phyloP scores from a whole-genome alignment of 1,284 basidiomycete species.

The Boletus subluridellus region DNA sequence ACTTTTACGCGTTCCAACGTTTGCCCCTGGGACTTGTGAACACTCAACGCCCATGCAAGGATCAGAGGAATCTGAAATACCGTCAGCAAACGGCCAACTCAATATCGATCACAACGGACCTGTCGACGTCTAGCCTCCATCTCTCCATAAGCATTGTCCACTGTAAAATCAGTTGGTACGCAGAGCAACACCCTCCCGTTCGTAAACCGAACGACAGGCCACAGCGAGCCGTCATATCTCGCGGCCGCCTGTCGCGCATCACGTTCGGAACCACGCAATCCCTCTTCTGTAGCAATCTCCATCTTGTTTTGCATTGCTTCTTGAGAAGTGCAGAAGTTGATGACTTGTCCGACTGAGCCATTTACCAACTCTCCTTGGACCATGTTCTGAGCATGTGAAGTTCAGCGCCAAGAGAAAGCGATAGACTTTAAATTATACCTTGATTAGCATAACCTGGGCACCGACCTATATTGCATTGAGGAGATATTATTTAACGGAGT shows the following conservation, averaged over 20 bases:
- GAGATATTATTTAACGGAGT: neutral
- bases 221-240: conserved; percentile 35
- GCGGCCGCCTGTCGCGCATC: conserved; percentile 15
- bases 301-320: conserved; percentile 45
- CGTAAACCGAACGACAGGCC: conserved; percentile 59
- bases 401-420: neutral
- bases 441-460: conserved; percentile 75
- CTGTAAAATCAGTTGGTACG: conserved; percentile 53
- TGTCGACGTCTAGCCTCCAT: conserved; percentile 54
- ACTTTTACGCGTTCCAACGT: conserved; percentile 76
- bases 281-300: conserved; percentile 38
- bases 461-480: conserved; percentile 27
- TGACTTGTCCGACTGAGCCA: conserved; percentile 80
- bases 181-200: conserved; percentile 45
- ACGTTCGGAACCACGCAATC: conserved; percentile 32
- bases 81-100: neutral
- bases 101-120: conserved; percentile 31
- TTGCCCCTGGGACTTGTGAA: conserved; percentile 87
- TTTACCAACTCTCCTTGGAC: conserved; percentile 72
- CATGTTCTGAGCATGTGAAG: conserved; percentile 42
- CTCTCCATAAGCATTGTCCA: conserved; percentile 50
- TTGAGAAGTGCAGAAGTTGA: conserved; percentile 55
- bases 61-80: conserved; percentile 69
- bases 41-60: conserved; percentile 76
- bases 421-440: conserved; percentile 33